These are phyloP conservation scores for Aspergillus sclerotialis DNA, from an alignment of 2,329 filamentous ascomycete genomes.

Conservation along the genomic window DNA sequence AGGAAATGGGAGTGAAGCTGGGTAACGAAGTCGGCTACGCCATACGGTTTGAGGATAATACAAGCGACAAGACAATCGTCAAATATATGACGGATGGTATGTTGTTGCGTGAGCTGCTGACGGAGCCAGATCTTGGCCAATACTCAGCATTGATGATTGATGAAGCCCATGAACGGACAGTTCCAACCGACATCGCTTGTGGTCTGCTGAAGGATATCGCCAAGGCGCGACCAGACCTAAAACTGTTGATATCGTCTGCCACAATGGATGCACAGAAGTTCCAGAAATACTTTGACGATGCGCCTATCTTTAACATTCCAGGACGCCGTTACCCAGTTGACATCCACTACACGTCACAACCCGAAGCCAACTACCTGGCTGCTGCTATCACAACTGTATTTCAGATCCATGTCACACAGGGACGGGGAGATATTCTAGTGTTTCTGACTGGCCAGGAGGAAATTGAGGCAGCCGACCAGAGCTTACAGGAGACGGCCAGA, in stretches of 20 bases:
- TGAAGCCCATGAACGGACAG: slow-evolving; percentile 89
- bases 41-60: slow-evolving; percentile 90
- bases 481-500: slow-evolving; percentile 74
- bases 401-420: slow-evolving; percentile 85
- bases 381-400: slow-evolving; percentile 91
- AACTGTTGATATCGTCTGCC: slow-evolving; percentile 85
- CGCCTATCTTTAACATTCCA: slow-evolving; percentile 90
- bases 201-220: slow-evolving; percentile 85
- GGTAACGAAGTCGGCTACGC: slow-evolving; percentile 91
- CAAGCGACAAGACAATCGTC: slow-evolving; percentile 80
- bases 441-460: slow-evolving; percentile 96
- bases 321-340: slow-evolving; percentile 84
- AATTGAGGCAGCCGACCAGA: slow-evolving; percentile 80
- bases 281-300: slow-evolving; percentile 81
- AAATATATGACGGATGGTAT: slow-evolving; percentile 99
- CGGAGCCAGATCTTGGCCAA: slow-evolving; percentile 71
- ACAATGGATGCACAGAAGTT: slow-evolving; percentile 95
- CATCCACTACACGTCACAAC: slow-evolving; percentile 81
- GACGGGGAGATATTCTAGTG: slow-evolving; percentile 81
- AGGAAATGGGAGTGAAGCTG: slow-evolving; percentile 84
- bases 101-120: slow-evolving; percentile 82
- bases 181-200: slow-evolving; percentile 84
- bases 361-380: slow-evolving; percentile 88
- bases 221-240: slow-evolving; percentile 74
- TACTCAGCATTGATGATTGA: slow-evolving; percentile 95